Conservation (phyloP, 1,139 yeast species). For the Lodderomyces metapsilosis region DNA sequence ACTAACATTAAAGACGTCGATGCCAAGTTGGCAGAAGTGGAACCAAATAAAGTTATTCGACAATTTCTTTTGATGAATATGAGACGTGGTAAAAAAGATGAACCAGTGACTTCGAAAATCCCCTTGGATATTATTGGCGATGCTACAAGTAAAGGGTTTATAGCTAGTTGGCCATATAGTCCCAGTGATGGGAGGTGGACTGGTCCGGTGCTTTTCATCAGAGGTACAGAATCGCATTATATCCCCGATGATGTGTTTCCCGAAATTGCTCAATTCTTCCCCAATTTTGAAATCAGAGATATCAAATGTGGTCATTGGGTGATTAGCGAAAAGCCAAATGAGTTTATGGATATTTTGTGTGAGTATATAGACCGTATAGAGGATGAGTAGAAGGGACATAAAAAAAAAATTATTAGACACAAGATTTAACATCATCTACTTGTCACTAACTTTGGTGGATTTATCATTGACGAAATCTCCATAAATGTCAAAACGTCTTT, state of each 20-base stretch:
- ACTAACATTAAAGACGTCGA: conserved; percentile 68
- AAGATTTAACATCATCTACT: no score
- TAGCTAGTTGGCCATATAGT: conserved; percentile 79
- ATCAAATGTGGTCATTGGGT: conserved; percentile 92
- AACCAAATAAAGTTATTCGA: conserved; percentile 58
- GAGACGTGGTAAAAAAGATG: conserved; percentile 43
- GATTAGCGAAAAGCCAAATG: conserved; percentile 73
- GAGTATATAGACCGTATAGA: conserved; percentile 61
- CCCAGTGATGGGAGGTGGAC: conserved; percentile 54
- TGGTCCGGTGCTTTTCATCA: conserved; percentile 73
- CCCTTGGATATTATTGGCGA: conserved; percentile 71
- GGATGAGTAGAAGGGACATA: conserved; percentile 26
- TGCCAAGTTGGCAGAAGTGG: conserved; percentile 59
- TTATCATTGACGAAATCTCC: conserved; percentile 57
- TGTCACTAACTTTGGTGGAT: conserved; percentile 38
- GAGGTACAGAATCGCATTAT: conserved; percentile 76
- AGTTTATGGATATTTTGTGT: conserved; percentile 56
- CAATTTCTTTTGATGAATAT: conserved; percentile 78
- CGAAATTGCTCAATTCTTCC: conserved; percentile 75
- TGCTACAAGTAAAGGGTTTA: conserved; percentile 57
- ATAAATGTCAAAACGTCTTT: conserved; percentile 85
- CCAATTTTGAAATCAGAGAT: conserved; percentile 70
- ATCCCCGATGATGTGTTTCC: conserved; percentile 85
- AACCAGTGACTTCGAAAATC: conserved; percentile 47
- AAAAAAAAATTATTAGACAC: no score